Percentiles rank a stretch among this genome's conserved stretches.
Evolutionary conservation across 2,329 filamentous ascomycete genomes (phyloP).

Genomic region (Herpotrichia juniperi): DNA sequence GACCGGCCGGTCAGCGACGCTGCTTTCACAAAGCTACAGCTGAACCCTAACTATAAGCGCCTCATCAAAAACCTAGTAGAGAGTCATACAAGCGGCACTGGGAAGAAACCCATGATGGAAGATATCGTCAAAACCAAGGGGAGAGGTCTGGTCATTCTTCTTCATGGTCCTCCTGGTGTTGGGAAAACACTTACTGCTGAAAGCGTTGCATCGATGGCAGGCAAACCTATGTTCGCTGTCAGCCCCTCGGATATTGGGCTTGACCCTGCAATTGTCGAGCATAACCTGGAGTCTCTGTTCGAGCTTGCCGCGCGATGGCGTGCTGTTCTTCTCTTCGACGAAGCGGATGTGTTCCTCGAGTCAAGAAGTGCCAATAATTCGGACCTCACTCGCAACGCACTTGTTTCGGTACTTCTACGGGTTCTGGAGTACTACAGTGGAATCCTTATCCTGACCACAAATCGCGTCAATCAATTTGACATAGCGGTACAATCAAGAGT

Average conservation of each 20-base stretch:
- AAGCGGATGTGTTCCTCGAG: constrained; percentile 45
- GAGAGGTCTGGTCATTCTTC: constrained; percentile 55
- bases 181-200: constrained; percentile 35
- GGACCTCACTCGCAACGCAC: constrained; percentile 5
- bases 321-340: constrained; percentile 56
- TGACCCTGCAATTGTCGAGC: constrained; percentile 48
- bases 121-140: constrained; percentile 52
- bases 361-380: not conserved
- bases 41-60: constrained; percentile 4
- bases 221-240: constrained; percentile 55
- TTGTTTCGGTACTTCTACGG: constrained; percentile 20
- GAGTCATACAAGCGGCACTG: constrained; percentile 15
- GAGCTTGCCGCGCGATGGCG: constrained; percentile 56
- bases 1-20: constrained; percentile 8
- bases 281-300: constrained; percentile 50
- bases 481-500: constrained; percentile 29
- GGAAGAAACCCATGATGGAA: constrained; percentile 36
- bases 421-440: constrained; percentile 14
- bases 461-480: constrained; percentile 30
- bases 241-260: constrained; percentile 55
- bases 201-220: constrained; percentile 52
- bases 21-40: constrained; percentile 12
- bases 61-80: constrained; percentile 13
- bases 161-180: constrained; percentile 57
- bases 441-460: constrained; percentile 26